Base-by-base conservation (phyloP, 2,329 filamentous ascomycete genomes). In the Neopestalotiopsis sp. region DNA sequence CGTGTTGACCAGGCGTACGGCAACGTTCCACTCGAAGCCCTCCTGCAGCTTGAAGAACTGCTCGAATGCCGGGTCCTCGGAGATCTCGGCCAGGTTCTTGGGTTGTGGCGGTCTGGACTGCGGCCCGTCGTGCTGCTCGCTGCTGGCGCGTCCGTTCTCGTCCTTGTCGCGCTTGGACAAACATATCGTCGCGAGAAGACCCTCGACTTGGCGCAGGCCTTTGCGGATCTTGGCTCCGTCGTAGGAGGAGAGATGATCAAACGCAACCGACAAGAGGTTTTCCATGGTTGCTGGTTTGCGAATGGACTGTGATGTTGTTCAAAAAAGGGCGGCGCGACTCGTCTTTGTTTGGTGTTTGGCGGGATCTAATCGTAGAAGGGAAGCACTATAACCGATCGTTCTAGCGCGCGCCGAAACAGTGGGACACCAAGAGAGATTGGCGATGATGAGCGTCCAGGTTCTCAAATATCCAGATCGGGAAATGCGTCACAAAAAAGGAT, bases 1-100 rank as follows among this genome's bases (percentile, higher is more conserved):
- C 68, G 94, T 97, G 66, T 91, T 90, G 71, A 97, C 91, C 70
- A 98, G 87, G 70, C 94, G 91, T 82, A 94, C 90, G 14, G 94
- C 92, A 67, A 98, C 94, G 83, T 99, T 99, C 93, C 94, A 98
- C 83, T 98, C 94, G 78, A 99, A 99, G 2, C 95, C 94, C 78
- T 98, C 95, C 80, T 99, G 96, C 73, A 98, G 81, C 79, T 97
- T 94, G 85, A 97, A 98, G 84, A 98, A 98, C 81, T 98, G 94
- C 73, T 94, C 87, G 79, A 98, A 98, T 24, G 95, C 95, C 24
- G 93, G 94, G 80, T 98, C 96, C 72, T 91, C 89, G 65, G 89
- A 87, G 71, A 98, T 83, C 68, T 94, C 91, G 28, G 84, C 83
- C 64, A 97, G 86, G 14, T 86, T 85, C 81, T 93, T 94, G 66